A percentile compares a stretch with the other conserved stretches of the same genome.
phyloP scores from a whole-genome alignment of 1,284 basidiomycete species.

The Papiliotrema laurentii region DNA sequence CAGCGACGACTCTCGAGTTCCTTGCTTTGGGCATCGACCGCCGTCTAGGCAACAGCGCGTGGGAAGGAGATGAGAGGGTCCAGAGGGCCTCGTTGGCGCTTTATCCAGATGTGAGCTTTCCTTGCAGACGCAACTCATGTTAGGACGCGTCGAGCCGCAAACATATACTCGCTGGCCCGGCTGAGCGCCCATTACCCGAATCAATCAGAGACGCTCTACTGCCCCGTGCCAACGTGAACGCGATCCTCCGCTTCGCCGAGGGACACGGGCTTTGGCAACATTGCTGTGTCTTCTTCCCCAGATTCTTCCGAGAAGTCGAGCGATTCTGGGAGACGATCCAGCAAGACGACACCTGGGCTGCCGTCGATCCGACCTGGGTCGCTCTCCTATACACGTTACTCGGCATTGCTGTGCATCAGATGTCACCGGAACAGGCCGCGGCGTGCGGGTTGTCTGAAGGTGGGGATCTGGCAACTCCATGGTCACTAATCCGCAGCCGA shows the following conservation, averaged over 20 bases:
- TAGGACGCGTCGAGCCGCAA: background rate
- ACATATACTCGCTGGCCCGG: slow-evolving; percentile 6
- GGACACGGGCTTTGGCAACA: slow-evolving; percentile 20
- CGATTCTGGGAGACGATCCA: slow-evolving; percentile 9
- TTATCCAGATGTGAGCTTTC: too few species aligned
- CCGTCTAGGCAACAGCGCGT: too few species aligned
- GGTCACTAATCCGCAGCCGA: slow-evolving; percentile 5
- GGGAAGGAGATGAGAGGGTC: too few species aligned
- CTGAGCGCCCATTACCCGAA: slow-evolving; percentile 7
- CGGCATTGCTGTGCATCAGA: slow-evolving; percentile 22
- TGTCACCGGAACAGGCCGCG: slow-evolving; percentile 11
- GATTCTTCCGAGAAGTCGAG: slow-evolving; percentile 12
- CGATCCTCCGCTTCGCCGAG: slow-evolving; percentile 15
- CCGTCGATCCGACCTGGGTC: slow-evolving; percentile 17
- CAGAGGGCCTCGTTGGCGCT: too few species aligned
- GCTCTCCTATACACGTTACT: slow-evolving; percentile 16
- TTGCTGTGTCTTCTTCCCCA: slow-evolving; percentile 18
- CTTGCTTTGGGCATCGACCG: slow-evolving; percentile 19
- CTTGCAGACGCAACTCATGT: too few species aligned
- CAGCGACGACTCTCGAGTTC: slow-evolving; percentile 23
- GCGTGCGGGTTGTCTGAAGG: slow-evolving; percentile 14
- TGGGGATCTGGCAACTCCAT: slow-evolving; percentile 6
- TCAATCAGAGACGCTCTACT: slow-evolving; percentile 14
- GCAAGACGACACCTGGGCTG: slow-evolving; percentile 5
- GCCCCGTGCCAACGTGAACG: slow-evolving; percentile 7